Base-by-base conservation (phyloP, 2,329 filamentous ascomycete genomes). In the Ploettnerulaceae sp. region DNA sequence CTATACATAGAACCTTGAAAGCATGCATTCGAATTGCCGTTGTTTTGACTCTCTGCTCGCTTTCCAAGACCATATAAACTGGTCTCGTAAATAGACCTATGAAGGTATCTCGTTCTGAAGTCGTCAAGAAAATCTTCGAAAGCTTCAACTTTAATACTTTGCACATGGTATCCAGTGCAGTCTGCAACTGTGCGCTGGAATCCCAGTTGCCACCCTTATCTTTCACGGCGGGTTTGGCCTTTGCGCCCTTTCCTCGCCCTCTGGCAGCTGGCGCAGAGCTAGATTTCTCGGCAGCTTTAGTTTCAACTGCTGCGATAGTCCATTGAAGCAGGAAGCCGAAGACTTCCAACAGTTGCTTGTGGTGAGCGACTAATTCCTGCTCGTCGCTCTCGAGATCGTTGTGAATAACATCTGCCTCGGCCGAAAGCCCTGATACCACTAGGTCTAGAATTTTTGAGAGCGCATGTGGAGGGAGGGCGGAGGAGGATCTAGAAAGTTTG, bases 1-100 rank as follows among this genome's bases (percentile, higher is more conserved):
- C 90, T 58, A 97, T 88, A 63, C 93, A 98, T 6, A 98, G 72
- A 15, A 97, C 89, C 66, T 95, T 95, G 75, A 96, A 98, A 47
- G 86, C 87, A 69, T 97, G 90, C 88, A 97, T 97, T 37, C 90
- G 82, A 52, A 97, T 91, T 4, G 85, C 74, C 20, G 83, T 93
- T 60, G 78, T 86, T 72, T 97, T 98, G 55, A 90, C 85, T 51
- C 93, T 80, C 63, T 90, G 84, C 67, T 98, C 93, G 66, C 86
- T 96, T 69, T 98, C 93, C 32, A 98, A 74, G 18, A 98, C 79
- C 67, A 96, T 80, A 67, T 97, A 98, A 8, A 95, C 86, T 1
- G 93, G 90, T 29, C 93, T 79, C 0, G 93, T 97, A 57, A 98
- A 85, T 0, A 98, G 75, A 44, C 86, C 82, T 51, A 98, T 85